A percentile compares a stretch with the other conserved stretches of the same genome.
These are phyloP conservation scores for Pezicula neosporulosa DNA, from an alignment of 2,329 filamentous ascomycete genomes.

Conservation along the genomic window DNA sequence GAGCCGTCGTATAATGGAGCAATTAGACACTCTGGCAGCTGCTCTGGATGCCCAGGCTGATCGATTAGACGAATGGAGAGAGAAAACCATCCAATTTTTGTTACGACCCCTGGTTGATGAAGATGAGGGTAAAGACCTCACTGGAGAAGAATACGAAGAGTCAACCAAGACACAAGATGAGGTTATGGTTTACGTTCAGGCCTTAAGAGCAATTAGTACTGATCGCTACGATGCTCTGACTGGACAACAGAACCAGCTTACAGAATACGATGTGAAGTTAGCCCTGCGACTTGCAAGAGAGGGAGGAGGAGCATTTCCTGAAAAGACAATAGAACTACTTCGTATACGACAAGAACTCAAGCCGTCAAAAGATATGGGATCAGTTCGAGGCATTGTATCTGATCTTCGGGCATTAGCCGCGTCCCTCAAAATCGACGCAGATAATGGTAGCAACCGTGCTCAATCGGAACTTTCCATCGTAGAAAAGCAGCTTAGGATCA, in stretches of 20 bases:
- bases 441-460: constrained; percentile 50
- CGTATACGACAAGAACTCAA: constrained; percentile 42
- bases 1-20: constrained; percentile 61
- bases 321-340: constrained; percentile 53
- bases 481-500: constrained; percentile 55
- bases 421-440: constrained; percentile 55
- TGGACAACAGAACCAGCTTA: constrained; percentile 71
- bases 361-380: constrained; percentile 49
- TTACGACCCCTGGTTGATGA: constrained; percentile 77
- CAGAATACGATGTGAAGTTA: constrained; percentile 66
- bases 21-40: constrained; percentile 60
- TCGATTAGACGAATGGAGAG: constrained; percentile 71
- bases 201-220: constrained; percentile 69
- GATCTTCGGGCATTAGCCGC: constrained; percentile 64
- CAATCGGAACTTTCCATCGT: constrained; percentile 63
- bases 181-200: constrained; percentile 81
- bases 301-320: constrained; percentile 68
- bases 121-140: constrained; percentile 69
- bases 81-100: constrained; percentile 68
- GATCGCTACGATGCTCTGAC: constrained; percentile 76
- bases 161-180: constrained; percentile 87
- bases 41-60: constrained; percentile 70
- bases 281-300: constrained; percentile 58
- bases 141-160: constrained; percentile 85
- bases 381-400: constrained; percentile 66